Evolutionary conservation across 257 asterid species (phyloP), one percentile per base, ranked within the genome.

Genomic region (Salvia rosmarinus): DNA sequence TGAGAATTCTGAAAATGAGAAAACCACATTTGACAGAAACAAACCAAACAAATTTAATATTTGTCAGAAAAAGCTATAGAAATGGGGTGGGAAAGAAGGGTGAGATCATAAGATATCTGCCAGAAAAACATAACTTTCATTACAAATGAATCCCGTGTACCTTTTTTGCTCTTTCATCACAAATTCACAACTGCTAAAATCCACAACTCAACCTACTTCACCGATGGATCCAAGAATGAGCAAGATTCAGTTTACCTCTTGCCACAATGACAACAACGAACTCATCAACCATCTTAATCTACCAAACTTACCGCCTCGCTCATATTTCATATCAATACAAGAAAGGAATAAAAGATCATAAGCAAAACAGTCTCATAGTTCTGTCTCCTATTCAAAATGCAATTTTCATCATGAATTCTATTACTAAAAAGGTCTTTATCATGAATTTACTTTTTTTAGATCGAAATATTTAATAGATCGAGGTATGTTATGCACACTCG

Each of bases 91-190:
- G 58, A 16, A 19, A 9, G 59, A 46, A 46, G 14, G 32, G 11
- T 42, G 58, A 52, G 75, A 35, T 79, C 83, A 75, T 79, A 71
- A 42, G 80, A 66, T 55, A 57, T 63, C 75, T 63, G 50, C 68
- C 39, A 37, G 55, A 71, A 55, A 32, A 32, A 63, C 51, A 56
- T 10, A 32, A 63, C 34, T 50, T 57, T 12, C n/a, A 11, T 13
- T 46, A 20, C 78, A 61, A 44, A 66, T 75, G 83, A 71, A 60
- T 25, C 84, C 75, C 81, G 84, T 75, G 84, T 61, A 14, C 46
- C 39, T 11, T 55, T 19, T 9, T 19, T 19, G n/a, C 37, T 35
- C 13, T 32, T 62, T 11, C 35, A 19, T 20, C 51, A 19, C 42
- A 6, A 19, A 4, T 19, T 17, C 30, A 28, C 21, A 13, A 39